Evolutionary conservation across 2,329 filamentous ascomycete genomes (phyloP), one percentile per base, ranked within the genome.

Genomic region (Exophiala lecanii-corni): DNA sequence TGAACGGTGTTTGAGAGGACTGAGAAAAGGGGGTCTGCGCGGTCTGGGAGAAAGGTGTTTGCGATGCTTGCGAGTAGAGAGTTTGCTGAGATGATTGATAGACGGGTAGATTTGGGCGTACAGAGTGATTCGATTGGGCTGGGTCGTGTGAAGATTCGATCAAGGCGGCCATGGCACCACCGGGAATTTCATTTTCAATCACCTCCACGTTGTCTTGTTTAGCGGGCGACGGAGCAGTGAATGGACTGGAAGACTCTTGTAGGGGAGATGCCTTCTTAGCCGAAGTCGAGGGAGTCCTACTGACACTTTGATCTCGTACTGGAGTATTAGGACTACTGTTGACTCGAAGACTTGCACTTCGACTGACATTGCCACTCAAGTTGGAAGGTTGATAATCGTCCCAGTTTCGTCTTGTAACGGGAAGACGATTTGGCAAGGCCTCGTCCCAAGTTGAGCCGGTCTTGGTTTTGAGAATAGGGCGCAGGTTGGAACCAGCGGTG

Each of bases 381-480:
- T 39, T 36, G 3, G 44, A 23, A 21, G 48, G 25, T 13, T 44
- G 37, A 16, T 55, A 45, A 16, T 54, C 53, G 15, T 55, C 53
- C 39, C 44, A 55, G 30, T 41, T 54, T 15, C 53, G 45, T 16
- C 51, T 23, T 28, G 23, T 38, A 10, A 55, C 51, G 25, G 34
- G 39, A 31, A 54, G 36, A 10, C 49, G 53, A 23, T 43, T 41
- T 12, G 53, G 53, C 15, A 55, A 18, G 6, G 43, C 53, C 30
- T 55, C 53, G 28, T 55, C 53, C 53, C 53, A 55, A 1, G 50
- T 54, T 2, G 45, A 34, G 4, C 53, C 53, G 4, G 53, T 55
- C 18, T 52, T 54, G 36, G 45, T 39, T 6, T 28, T 16, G 13
- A 35, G 23, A 5, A 54, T 17, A 4, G 51, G 47, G 33, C 50